A percentile compares a stretch with the other conserved stretches of the same genome.
phyloP scores from a whole-genome alignment of 2,329 filamentous ascomycete genomes.

The Cryphonectria carpinicola region DNA sequence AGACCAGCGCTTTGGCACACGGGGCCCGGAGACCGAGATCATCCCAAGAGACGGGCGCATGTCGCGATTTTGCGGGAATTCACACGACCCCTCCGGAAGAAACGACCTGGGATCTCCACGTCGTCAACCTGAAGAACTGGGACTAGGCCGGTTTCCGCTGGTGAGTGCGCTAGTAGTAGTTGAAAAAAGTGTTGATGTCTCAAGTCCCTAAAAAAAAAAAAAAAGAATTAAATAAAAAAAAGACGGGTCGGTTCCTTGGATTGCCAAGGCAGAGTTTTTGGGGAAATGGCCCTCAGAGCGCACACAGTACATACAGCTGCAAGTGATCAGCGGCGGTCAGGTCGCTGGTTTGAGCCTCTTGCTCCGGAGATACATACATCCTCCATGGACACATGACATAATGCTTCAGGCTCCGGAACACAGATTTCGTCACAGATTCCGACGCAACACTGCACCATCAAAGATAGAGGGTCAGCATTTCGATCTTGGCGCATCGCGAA shows the following conservation, averaged over 20 bases:
- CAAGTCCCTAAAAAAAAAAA: neutral
- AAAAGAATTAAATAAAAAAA: no score
- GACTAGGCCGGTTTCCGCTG: neutral
- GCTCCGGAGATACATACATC: constrained; percentile 16
- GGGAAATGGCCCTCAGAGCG: neutral
- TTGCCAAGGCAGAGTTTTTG: neutral
- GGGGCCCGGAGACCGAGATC: neutral
- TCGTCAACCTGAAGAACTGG: constrained; percentile 4
- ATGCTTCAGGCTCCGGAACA: neutral
- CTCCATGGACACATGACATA: constrained; percentile 20
- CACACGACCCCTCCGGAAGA: constrained; percentile 1
- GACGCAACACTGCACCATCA: constrained; percentile 5
- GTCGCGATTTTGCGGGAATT: neutral
- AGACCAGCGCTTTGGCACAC: neutral
- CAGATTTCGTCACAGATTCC: neutral
- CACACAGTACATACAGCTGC: constrained; percentile 10
- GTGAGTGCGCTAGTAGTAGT: constrained; percentile 4
- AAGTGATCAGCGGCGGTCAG: neutral
- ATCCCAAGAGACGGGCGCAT: neutral
- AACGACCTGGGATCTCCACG: neutral
- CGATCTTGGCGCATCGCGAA: neutral
- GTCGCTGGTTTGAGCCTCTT: constrained; percentile 20
- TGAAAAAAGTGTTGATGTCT: neutral
- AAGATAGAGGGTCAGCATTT: constrained; percentile 11
- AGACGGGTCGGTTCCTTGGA: constrained; percentile 6